phyloP scores from a whole-genome alignment of 352 stramenopile species.

The Thraustotheca clavata region DNA sequence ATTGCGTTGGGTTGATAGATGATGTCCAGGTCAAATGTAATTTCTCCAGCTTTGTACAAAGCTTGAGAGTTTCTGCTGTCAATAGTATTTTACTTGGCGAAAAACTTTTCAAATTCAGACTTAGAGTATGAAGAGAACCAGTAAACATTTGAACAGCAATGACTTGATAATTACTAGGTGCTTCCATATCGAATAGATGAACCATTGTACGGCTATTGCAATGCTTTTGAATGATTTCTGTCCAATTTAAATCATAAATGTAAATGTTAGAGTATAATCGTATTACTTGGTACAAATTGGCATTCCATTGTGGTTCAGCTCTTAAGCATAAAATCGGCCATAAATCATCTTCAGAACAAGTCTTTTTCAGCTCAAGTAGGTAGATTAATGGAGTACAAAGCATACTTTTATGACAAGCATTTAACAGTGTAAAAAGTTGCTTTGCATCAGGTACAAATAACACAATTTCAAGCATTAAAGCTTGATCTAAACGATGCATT shows the following conservation, averaged over 20 bases:
- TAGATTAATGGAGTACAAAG: neutral
- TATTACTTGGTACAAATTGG: neutral
- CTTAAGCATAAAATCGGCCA: neutral
- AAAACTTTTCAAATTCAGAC: neutral
- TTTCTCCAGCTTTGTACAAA: neutral
- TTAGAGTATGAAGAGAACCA: neutral
- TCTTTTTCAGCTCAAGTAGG: neutral
- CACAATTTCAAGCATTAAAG: neutral
- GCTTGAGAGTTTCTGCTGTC: neutral
- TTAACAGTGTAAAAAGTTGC: neutral
- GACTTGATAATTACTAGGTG: neutral
- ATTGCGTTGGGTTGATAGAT: neutral
- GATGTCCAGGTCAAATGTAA: neutral
- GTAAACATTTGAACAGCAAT: neutral
- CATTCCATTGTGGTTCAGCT: neutral
- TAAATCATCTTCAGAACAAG: neutral
- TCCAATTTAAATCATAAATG: neutral
- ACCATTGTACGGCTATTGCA: neutral
- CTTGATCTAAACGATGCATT: neutral
- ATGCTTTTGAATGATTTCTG: neutral
- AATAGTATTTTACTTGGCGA: neutral
- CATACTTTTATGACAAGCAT: neutral
- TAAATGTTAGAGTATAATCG: neutral
- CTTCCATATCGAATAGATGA: neutral
- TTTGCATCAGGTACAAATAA: neutral